Conservation (phyloP, 768 basidiomycete genomes). For the Hydnomerulius pinastri region DNA sequence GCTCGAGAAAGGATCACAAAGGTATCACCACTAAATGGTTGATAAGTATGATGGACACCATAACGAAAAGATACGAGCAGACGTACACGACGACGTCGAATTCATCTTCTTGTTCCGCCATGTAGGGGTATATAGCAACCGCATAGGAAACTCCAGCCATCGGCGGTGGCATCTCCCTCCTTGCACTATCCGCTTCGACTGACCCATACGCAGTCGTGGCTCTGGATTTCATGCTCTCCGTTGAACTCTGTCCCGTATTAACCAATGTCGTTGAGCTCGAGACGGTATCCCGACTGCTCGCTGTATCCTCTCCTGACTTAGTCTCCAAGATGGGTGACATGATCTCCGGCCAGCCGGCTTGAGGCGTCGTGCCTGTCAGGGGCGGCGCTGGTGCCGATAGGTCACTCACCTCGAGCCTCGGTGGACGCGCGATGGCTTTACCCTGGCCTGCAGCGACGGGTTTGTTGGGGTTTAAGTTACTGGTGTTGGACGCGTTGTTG, state of each 20-base stretch:
- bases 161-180: conserved; percentile 44
- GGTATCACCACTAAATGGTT: conserved; percentile 78
- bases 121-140: conserved; percentile 97
- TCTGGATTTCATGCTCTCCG: conserved; percentile 22
- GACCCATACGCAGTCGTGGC: conserved; percentile 16
- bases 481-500: conserved; percentile 17
- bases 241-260: conserved; percentile 31
- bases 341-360: conserved; percentile 77
- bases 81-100: conserved; percentile 96
- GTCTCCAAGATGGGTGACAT: conserved; percentile 59
- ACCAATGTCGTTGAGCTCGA: conserved; percentile 36
- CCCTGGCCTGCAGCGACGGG: conserved; percentile 30
- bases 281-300: conserved; percentile 39
- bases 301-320: conserved; percentile 45
- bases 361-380: conserved; percentile 61
- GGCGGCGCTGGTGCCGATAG: conserved; percentile 51
- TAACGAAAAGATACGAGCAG: conserved; percentile 1
- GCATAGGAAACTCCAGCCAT: conserved; percentile 81
- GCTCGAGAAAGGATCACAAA: conserved; percentile 92
- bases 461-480: conserved; percentile 24
- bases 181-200: conserved; percentile 35
- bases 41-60: conserved; percentile 8
- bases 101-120: conserved; percentile 98
- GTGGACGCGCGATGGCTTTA: conserved; percentile 53
- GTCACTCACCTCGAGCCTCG: conserved; percentile 71